Evolutionary conservation across 202 grass and related monocot genomes (phyloP).

Genomic region (Eragrostis tef): DNA sequence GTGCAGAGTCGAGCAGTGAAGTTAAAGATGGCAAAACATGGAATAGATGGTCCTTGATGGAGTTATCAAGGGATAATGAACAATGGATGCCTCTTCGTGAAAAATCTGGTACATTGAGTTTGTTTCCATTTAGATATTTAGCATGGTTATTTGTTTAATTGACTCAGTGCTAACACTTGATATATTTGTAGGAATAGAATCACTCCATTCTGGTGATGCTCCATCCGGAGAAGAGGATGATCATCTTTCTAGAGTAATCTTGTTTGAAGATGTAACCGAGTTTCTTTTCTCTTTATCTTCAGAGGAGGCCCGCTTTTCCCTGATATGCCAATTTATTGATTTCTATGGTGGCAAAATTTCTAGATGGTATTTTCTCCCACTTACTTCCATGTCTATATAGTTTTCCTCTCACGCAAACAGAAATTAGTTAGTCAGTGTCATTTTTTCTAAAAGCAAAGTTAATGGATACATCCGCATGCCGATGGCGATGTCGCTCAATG

Average conservation of each 20-base stretch:
- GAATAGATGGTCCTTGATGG: constrained; percentile 87
- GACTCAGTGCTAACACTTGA: constrained; percentile 36
- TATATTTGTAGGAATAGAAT: constrained; percentile 44
- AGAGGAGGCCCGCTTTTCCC: constrained; percentile 76
- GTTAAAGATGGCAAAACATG: constrained; percentile 92
- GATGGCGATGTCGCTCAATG: background rate
- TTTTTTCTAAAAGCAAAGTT: constrained; percentile 9
- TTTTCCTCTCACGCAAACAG: constrained; percentile 8
- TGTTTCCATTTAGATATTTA: constrained; percentile 20
- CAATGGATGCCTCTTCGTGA: constrained; percentile 94
- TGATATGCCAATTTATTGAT: constrained; percentile 97
- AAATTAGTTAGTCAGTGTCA: background rate
- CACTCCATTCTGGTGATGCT: constrained; percentile 47
- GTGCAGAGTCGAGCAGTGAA: constrained; percentile 69
- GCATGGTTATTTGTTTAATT: constrained; percentile 42
- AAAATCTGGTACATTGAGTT: constrained; percentile 58
- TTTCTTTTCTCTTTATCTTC: constrained; percentile 91
- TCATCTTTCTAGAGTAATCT: constrained; percentile 88
- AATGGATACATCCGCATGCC: background rate
- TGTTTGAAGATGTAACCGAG: constrained; percentile 89
- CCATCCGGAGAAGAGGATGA: constrained; percentile 61
- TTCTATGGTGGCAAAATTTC: constrained; percentile 89
- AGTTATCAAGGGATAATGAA: constrained; percentile 72
- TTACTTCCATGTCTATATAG: background rate
- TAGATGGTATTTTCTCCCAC: constrained; percentile 63